Percentiles rank a stretch among this genome's conserved stretches.
These are phyloP conservation scores for Peronosclerospora sorghi DNA, from an alignment of 352 stramenopile genomes.

Conservation along the genomic window DNA sequence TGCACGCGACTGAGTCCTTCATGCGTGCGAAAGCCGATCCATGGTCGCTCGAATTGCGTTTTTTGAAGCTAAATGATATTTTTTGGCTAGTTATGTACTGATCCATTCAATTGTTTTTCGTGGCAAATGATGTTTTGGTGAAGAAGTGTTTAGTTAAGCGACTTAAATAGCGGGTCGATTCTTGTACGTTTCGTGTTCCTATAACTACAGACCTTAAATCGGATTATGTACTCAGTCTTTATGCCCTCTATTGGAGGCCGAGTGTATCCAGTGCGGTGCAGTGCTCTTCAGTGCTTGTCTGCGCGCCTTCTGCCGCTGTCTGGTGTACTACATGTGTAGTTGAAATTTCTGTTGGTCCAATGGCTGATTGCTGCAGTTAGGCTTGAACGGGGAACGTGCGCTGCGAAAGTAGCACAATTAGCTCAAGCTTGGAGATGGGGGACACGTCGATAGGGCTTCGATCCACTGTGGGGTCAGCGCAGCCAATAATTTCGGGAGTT, in stretches of 20 bases:
- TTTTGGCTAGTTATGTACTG: no score
- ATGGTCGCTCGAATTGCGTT: no score
- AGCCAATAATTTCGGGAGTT: slow-evolving; percentile 54
- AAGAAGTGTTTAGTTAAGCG: slow-evolving; percentile 7
- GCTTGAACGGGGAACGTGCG: slow-evolving; percentile 52
- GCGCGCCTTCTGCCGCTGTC: slow-evolving; percentile 5
- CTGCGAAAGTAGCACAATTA: slow-evolving; percentile 60
- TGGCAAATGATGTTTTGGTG: slow-evolving; percentile 12
- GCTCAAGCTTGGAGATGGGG: slow-evolving; percentile 63
- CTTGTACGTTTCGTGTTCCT: slow-evolving; percentile 11
- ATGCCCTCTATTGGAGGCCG: no score
- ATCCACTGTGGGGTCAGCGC: slow-evolving; percentile 56
- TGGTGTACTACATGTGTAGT: slow-evolving; percentile 23
- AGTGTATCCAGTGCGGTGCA: slow-evolving; percentile 4
- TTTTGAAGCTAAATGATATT: no score
- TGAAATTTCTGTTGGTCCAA: neutral
- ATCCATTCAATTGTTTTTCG: no score
- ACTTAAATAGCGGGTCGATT: slow-evolving; percentile 25
- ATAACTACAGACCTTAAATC: slow-evolving; percentile 15
- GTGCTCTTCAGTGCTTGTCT: neutral
- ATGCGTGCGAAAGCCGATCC: no score
- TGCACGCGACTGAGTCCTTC: no score
- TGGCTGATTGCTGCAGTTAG: slow-evolving; percentile 7
- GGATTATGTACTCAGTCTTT: no score
- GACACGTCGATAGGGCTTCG: slow-evolving; percentile 66